These are phyloP conservation scores for Aspergillus sp. DNA, from an alignment of 2,329 filamentous ascomycete genomes.

Conservation along the genomic window DNA sequence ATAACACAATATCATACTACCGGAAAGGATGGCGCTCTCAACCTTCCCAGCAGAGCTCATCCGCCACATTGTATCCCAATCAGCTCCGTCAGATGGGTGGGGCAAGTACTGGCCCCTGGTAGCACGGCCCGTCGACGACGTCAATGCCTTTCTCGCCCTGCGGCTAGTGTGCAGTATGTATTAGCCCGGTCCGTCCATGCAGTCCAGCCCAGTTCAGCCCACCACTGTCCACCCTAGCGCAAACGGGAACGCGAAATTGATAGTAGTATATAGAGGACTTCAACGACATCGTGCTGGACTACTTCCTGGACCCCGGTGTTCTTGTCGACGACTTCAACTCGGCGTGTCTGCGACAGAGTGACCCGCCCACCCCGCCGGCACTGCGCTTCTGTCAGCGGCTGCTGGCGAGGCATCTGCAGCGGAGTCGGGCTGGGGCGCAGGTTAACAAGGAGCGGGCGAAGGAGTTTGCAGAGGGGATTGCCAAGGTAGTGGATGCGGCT, in stretches of 20 bases:
- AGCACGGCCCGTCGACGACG: not conserved
- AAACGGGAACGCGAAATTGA: no score
- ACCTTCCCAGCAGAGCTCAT: not conserved
- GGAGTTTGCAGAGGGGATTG: not conserved
- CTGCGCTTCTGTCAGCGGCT: not conserved
- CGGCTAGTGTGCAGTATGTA: conserved; percentile 7
- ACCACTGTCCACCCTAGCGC: no score
- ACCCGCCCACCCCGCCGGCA: not conserved
- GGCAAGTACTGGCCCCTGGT: conserved; percentile 4
- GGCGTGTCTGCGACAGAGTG: not conserved
- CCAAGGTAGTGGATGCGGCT: not conserved
- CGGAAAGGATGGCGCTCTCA: not conserved
- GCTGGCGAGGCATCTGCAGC: not conserved
- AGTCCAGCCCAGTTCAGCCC: no score
- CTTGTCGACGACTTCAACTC: not conserved
- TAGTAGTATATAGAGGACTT: not conserved
- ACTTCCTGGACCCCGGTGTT: not conserved
- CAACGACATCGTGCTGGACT: not conserved
- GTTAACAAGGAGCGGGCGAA: not conserved
- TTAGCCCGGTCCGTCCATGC: no score
- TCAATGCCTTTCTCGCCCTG: conserved; percentile 3
- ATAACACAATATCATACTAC: not conserved
- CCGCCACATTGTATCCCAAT: not conserved
- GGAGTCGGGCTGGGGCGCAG: not conserved
- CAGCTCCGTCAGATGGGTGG: not conserved